Conservation (phyloP, 176 grass and related monocot genomes). For the Oropetium thomaeum region DNA sequence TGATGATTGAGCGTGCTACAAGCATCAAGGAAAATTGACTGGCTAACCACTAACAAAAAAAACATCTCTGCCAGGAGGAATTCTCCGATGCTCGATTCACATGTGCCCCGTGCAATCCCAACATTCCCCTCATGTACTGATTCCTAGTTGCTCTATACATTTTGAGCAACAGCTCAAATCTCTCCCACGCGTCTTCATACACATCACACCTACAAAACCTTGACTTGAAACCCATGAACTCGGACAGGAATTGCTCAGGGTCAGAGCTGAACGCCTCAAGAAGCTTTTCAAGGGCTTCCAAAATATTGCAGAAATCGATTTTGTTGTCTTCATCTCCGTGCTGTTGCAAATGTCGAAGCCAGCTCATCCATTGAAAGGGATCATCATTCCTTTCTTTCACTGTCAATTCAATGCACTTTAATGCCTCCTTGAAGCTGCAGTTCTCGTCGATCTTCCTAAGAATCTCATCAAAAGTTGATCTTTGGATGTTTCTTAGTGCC, state of each 20-base stretch:
- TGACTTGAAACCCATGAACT: constrained; percentile 37
- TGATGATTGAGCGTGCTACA: background rate
- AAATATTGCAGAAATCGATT: constrained; percentile 49
- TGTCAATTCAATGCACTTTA: constrained; percentile 27
- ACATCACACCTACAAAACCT: constrained; percentile 43
- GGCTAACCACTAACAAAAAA: background rate
- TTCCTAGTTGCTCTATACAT: constrained; percentile 57
- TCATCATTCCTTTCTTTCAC: constrained; percentile 39
- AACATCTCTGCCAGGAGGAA: background rate
- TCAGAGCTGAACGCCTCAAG: constrained; percentile 15
- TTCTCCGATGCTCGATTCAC: background rate
- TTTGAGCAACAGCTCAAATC: constrained; percentile 39
- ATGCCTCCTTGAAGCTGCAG: constrained; percentile 36
- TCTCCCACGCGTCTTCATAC: constrained; percentile 49
- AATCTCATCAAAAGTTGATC: constrained; percentile 50
- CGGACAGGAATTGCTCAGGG: background rate
- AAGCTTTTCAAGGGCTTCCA: constrained; percentile 36
- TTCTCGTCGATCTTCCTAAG: constrained; percentile 32
- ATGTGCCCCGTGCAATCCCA: constrained; percentile 49
- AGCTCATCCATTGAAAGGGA: constrained; percentile 71
- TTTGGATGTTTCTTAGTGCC: constrained; percentile 31
- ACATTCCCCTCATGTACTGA: constrained; percentile 72
- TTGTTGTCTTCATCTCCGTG: background rate
- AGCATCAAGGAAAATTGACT: background rate
- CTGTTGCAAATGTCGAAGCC: constrained; percentile 60